Conservation (phyloP, 306 rosid species). For the Sechiopsis laciniata region DNA sequence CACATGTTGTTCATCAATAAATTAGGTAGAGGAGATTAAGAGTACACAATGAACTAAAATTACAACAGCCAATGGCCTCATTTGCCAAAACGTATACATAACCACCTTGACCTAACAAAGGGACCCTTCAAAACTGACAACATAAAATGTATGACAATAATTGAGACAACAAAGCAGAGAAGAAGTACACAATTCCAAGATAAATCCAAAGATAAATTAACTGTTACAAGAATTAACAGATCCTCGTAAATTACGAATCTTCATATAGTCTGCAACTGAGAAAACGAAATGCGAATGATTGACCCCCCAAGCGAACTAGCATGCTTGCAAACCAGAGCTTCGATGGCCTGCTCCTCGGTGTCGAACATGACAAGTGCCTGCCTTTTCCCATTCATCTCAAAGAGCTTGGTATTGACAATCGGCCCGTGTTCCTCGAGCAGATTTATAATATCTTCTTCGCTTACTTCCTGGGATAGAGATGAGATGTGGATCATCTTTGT, state of each 20-base stretch:
- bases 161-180: slow-evolving; percentile 29
- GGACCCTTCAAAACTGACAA: too few relatives aligned
- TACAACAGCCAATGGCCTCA: slow-evolving; percentile 45
- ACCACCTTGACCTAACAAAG: slow-evolving; percentile 26
- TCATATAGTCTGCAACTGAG: slow-evolving; percentile 77
- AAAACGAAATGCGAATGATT: slow-evolving; percentile 78
- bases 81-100: slow-evolving; percentile 33
- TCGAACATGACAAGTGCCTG: slow-evolving; percentile 87
- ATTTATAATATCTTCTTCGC: slow-evolving; percentile 73
- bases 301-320: slow-evolving; percentile 76
- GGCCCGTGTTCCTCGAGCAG: slow-evolving; percentile 76
- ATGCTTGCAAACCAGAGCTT: slow-evolving; percentile 95
- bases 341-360: slow-evolving; percentile 90
- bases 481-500: slow-evolving; percentile 90
- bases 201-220: slow-evolving; percentile 30
- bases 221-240: slow-evolving; percentile 46
- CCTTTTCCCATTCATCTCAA: slow-evolving; percentile 97
- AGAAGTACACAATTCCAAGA: slow-evolving; percentile 21
- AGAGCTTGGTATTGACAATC: slow-evolving; percentile 70
- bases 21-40: slow-evolving; percentile 27
- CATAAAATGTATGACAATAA: too few relatives aligned
- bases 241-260: slow-evolving; percentile 39
- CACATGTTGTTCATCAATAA: slow-evolving; percentile 26
- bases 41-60: slow-evolving; percentile 32
- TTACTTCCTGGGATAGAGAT: slow-evolving; percentile 80